Evolutionary conservation across 805 yeast species (phyloP).

Genomic region (Sugiyamaella boreocaroliniensis): DNA sequence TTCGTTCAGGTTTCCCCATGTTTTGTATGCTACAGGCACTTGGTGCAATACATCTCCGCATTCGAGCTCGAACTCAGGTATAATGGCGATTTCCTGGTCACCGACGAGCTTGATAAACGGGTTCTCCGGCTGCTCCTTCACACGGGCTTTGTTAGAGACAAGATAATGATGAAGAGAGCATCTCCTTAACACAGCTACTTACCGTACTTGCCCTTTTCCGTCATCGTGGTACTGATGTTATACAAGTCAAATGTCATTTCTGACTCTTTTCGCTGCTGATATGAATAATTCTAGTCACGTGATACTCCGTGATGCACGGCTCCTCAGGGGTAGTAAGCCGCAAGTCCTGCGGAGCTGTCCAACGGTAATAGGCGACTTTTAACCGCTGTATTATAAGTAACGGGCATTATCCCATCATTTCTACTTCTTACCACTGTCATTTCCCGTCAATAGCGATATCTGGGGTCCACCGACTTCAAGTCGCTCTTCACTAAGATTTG

Average conservation of each 20-base stretch:
- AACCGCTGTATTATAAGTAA: no score
- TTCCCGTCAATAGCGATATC: no score
- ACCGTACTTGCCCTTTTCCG: background rate
- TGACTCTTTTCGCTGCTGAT: no score
- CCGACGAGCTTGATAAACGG: conserved; percentile 64
- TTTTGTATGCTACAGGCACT: conserved; percentile 90
- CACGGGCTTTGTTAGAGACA: background rate
- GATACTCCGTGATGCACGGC: background rate
- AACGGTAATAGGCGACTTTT: no score
- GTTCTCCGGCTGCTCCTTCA: conserved; percentile 37
- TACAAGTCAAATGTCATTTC: background rate
- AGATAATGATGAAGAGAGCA: background rate
- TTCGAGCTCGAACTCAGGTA: conserved; percentile 71
- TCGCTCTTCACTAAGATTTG: no score
- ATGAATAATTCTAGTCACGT: no score
- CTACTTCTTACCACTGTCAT: no score
- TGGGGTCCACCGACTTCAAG: no score
- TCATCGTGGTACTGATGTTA: background rate
- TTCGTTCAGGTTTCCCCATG: conserved; percentile 84
- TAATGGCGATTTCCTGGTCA: conserved; percentile 69
- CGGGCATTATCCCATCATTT: no score
- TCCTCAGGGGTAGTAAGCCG: background rate
- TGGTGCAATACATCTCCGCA: conserved; percentile 66
- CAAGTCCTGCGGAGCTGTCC: no score
- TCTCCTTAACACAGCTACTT: background rate